Evolutionary conservation across 2,329 filamentous ascomycete species (phyloP).

Genomic region (Colletotrichum aenigma): DNA sequence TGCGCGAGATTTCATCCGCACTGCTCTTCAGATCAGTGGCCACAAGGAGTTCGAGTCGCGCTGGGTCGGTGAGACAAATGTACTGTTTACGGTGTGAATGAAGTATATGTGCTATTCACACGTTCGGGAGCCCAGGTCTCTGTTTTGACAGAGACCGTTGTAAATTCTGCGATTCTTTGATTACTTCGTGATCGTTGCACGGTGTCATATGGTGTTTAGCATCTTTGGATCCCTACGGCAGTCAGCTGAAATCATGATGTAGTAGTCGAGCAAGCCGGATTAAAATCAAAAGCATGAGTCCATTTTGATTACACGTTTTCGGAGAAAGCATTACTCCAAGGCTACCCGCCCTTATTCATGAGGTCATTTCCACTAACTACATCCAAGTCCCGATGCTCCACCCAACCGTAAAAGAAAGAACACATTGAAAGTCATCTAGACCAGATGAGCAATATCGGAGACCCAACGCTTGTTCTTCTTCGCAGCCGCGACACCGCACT

Average conservation of each 20-base stretch:
- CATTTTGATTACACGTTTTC: not conserved
- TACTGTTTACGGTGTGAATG: not conserved
- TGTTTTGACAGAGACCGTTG: not conserved
- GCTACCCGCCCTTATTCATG: not conserved
- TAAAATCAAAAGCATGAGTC: not conserved
- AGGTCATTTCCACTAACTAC: not conserved
- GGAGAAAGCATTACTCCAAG: not conserved
- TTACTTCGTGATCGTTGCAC: accelerated
- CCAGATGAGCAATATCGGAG: not conserved
- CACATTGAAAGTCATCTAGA: not conserved
- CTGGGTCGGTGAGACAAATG: not conserved
- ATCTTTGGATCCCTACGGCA: not conserved
- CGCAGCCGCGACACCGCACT: constrained; percentile 7
- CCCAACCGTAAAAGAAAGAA: not conserved
- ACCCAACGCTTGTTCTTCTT: constrained; percentile 1
- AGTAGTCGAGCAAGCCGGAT: not conserved
- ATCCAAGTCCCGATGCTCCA: not conserved
- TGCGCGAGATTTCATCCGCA: not conserved
- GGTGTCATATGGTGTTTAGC: not conserved
- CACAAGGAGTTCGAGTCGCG: not conserved
- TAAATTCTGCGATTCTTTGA: not conserved
- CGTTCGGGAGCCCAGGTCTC: not conserved
- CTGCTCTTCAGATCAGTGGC: not conserved
- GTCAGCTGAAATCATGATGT: not conserved
- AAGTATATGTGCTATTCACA: not conserved